phyloP scores from a whole-genome alignment of 805 yeast genomes.

The Diddensiella santjacobensis region DNA sequence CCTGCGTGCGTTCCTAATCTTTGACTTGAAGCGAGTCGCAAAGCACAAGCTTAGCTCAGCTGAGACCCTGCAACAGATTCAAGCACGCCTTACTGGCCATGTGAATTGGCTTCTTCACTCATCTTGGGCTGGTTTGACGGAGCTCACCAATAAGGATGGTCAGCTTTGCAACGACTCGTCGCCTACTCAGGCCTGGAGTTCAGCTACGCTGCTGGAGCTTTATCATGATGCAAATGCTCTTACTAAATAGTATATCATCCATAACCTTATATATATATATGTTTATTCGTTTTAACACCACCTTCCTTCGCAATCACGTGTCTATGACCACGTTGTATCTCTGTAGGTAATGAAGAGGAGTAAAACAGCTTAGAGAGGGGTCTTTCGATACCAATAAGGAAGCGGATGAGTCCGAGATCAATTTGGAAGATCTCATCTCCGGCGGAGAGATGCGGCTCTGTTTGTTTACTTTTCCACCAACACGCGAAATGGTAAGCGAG shows the following conservation, averaged over 20 bases:
- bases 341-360: no score
- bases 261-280: no score
- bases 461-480: slow-evolving; percentile 1
- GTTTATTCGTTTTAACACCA: no score
- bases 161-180: slow-evolving; percentile 78
- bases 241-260: neutral
- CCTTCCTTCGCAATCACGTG: no score
- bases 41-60: slow-evolving; percentile 23
- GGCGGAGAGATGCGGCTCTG: neutral
- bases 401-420: no score
- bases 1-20: slow-evolving; percentile 65
- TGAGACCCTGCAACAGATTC: slow-evolving; percentile 56
- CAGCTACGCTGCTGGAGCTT: slow-evolving; percentile 78
- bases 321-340: no score
- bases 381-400: no score
- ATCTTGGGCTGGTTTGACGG: slow-evolving; percentile 92
- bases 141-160: slow-evolving; percentile 86
- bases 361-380: no score
- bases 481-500: slow-evolving; percentile 4
- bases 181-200: slow-evolving; percentile 97
- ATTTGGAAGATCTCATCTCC: no score
- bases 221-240: slow-evolving; percentile 49
- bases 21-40: slow-evolving; percentile 44
- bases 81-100: slow-evolving; percentile 59
- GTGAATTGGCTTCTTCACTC: slow-evolving; percentile 67